Percentiles rank a stretch among this genome's conserved stretches.
Evolutionary conservation across 169 alveolate species (phyloP).

Genomic region (Plasmodium coatneyi): DNA sequence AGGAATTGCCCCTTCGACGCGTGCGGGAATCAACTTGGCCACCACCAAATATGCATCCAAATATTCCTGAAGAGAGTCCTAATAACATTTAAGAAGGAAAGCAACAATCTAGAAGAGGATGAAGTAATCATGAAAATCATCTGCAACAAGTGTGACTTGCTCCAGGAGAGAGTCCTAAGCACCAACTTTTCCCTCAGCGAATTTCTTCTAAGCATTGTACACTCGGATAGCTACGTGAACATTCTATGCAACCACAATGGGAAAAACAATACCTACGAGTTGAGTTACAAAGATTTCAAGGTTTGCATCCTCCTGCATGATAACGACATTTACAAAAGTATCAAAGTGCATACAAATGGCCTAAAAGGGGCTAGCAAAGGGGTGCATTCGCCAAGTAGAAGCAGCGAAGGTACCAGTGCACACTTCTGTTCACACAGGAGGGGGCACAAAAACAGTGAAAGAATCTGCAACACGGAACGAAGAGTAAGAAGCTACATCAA

Average conservation of each 20-base stretch:
- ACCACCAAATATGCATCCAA: slow-evolving; percentile 70
- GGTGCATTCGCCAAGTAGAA: neutral
- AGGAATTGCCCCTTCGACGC: slow-evolving; percentile 59
- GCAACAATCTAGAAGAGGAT: slow-evolving; percentile 2
- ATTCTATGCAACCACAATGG: slow-evolving; percentile 36
- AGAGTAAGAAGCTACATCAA: slow-evolving; percentile 23
- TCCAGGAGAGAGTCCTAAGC: slow-evolving; percentile 8
- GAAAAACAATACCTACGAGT: slow-evolving; percentile 26
- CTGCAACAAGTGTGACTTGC: slow-evolving; percentile 31
- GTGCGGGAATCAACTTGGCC: slow-evolving; percentile 32
- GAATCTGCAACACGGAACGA: neutral
- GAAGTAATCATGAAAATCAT: slow-evolving; percentile 26
- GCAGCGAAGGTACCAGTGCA: neutral
- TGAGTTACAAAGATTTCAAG: slow-evolving; percentile 33
- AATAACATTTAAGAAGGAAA: slow-evolving; percentile 27
- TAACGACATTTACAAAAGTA: slow-evolving; percentile 23
- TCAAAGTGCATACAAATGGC: neutral
- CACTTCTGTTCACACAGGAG: neutral
- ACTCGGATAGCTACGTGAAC: slow-evolving; percentile 42
- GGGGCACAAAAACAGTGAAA: neutral
- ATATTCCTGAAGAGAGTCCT: slow-evolving; percentile 33
- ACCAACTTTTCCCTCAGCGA: slow-evolving; percentile 37
- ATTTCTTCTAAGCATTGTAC: slow-evolving; percentile 30
- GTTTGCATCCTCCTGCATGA: slow-evolving; percentile 15
- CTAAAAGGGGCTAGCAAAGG: neutral